Evolutionary conservation across 306 rosid genomes (phyloP).

Genomic region (Malus domestica): DNA sequence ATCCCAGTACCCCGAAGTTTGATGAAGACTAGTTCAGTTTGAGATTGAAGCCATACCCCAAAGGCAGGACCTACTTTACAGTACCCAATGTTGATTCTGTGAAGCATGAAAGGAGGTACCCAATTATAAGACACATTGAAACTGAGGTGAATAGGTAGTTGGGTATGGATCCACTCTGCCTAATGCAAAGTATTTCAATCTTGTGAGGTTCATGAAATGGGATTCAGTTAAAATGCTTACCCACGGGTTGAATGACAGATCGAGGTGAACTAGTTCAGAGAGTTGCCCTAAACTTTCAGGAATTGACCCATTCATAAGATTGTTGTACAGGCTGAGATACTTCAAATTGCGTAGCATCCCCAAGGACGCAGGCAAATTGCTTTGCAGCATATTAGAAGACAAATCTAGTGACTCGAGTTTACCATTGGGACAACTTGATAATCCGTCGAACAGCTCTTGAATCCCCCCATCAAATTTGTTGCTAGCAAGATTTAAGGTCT

Average conservation of each 20-base stretch:
- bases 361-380: too few relatives aligned
- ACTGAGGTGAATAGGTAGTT: not conserved
- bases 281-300: too few relatives aligned
- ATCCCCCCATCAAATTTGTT: too few relatives aligned
- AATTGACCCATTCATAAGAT: too few relatives aligned
- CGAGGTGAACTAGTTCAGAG: too few relatives aligned
- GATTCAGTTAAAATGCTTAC: too few relatives aligned
- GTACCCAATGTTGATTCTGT: not conserved
- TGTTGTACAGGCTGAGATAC: too few relatives aligned
- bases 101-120: not conserved
- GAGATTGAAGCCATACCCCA: not conserved
- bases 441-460: not conserved
- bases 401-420: conserved; percentile 11
- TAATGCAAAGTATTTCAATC: not conserved
- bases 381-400: not conserved
- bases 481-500: too few relatives aligned
- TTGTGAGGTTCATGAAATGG: too few relatives aligned
- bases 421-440: conserved; percentile 15
- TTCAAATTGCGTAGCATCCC: too few relatives aligned
- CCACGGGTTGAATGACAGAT: too few relatives aligned
- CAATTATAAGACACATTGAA: not conserved
- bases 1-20: not conserved
- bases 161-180: not conserved
- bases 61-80: not conserved
- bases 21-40: not conserved